Evolutionary conservation across 495 filamentous ascomycete species (phyloP).

Genomic region (Rostrohypoxylon terebratum): DNA sequence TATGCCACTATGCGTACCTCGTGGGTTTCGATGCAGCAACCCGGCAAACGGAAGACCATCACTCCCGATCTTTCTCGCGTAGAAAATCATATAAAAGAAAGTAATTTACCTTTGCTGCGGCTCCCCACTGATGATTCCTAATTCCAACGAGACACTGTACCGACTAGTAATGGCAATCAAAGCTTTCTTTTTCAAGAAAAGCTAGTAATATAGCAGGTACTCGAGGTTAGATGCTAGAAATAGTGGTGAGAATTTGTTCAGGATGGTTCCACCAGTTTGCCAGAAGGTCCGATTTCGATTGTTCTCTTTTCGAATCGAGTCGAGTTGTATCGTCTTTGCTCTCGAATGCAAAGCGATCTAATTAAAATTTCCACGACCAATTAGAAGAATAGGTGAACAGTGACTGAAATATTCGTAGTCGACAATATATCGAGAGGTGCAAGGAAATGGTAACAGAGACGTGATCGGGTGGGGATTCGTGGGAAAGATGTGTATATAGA

Average conservation of each 20-base stretch:
- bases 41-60: slow-evolving; percentile 43
- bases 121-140: not conserved
- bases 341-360: slow-evolving; percentile 1
- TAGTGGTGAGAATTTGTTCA: slow-evolving; percentile 3
- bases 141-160: slow-evolving; percentile 1
- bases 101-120: slow-evolving; percentile 33
- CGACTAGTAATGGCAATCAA: not conserved
- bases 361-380: slow-evolving; percentile 6
- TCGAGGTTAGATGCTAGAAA: slow-evolving; percentile 14
- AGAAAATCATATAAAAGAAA: slow-evolving; percentile 14
- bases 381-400: not conserved
- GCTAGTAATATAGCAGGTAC: slow-evolving; percentile 3
- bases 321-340: not conserved
- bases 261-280: slow-evolving; percentile 26
- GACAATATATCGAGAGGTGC: slow-evolving; percentile 9
- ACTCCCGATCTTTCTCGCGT: slow-evolving; percentile 32
- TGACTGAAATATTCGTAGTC: slow-evolving; percentile 17
- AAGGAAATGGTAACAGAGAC: slow-evolving; percentile 9
- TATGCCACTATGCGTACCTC: slow-evolving; percentile 50
- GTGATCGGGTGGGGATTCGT: slow-evolving; percentile 24
- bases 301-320: slow-evolving; percentile 9
- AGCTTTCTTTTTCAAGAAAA: slow-evolving; percentile 4
- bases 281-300: slow-evolving; percentile 1
- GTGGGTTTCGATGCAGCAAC: slow-evolving; percentile 48
- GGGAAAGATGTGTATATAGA: slow-evolving; percentile 23